Percentiles rank a stretch among this genome's conserved stretches.
Evolutionary conservation across 2,329 filamentous ascomycete species (phyloP).

Genomic region (Xylariaceae sp.): DNA sequence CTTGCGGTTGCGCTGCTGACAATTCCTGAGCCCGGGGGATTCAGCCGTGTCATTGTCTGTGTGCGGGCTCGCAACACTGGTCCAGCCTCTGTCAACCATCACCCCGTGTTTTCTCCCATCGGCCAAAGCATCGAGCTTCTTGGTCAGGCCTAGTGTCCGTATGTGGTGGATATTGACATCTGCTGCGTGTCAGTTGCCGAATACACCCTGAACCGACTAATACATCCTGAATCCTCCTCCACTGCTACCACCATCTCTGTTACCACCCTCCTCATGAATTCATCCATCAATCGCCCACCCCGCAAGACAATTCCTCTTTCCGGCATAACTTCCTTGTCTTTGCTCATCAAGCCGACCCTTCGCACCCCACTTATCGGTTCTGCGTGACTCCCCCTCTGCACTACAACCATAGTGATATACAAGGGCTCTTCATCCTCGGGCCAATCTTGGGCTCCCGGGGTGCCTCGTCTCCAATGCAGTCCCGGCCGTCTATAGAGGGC

Average conservation of each 20-base stretch:
- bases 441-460: conserved; percentile 28
- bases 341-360: conserved; percentile 28
- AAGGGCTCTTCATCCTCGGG: conserved; percentile 29
- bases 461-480: conserved; percentile 43
- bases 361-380: conserved; percentile 32
- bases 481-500: conserved; percentile 46
- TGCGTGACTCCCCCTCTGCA: conserved; percentile 35
- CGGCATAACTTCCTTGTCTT: conserved; percentile 31
- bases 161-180: conserved; percentile 19
- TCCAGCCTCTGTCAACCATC: conserved; percentile 8
- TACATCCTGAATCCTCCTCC: conserved; percentile 13
- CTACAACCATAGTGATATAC: conserved; percentile 33
- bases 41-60: neutral
- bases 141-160: conserved; percentile 16
- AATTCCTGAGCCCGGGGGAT: neutral
- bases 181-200: conserved; percentile 28
- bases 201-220: conserved; percentile 26
- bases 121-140: conserved; percentile 14
- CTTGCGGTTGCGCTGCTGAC: neutral
- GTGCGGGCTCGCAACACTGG: neutral
- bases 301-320: conserved; percentile 36
- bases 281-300: conserved; percentile 34
- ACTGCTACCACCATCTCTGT: conserved; percentile 8
- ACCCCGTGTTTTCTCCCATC: conserved; percentile 16
- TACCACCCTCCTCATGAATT: conserved; percentile 33